Conservation (phyloP, 805 yeast species). For the Candida alai region DNA sequence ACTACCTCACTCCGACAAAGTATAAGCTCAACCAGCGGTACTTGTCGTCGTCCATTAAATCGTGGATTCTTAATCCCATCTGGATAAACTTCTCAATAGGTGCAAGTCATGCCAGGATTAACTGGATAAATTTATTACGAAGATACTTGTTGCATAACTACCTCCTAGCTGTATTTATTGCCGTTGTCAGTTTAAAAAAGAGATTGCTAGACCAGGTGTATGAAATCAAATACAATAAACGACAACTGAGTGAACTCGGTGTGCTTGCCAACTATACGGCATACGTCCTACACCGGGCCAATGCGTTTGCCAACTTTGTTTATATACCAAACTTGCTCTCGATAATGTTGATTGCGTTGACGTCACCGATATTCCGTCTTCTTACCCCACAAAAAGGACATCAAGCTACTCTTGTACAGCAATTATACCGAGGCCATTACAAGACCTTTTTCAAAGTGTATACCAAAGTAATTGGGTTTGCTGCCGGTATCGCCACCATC, state of each 20-base stretch:
- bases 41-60: conserved; percentile 29
- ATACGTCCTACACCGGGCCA: conserved; percentile 22
- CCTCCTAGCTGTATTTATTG: conserved; percentile 16
- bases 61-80: conserved; percentile 33
- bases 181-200: conserved; percentile 17
- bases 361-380: conserved; percentile 26
- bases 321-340: conserved; percentile 35
- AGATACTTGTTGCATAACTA: conserved; percentile 26
- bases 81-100: conserved; percentile 38
- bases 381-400: conserved; percentile 6
- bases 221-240: conserved; percentile 16
- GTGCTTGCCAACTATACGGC: conserved; percentile 15
- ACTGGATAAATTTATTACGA: conserved; percentile 26
- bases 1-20: conserved; percentile 38
- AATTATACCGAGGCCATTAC: conserved; percentile 13
- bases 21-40: conserved; percentile 33
- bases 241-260: conserved; percentile 9
- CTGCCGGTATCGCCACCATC: conserved; percentile 28
- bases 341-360: conserved; percentile 30
- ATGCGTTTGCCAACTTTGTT: conserved; percentile 30
- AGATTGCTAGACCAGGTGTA: conserved; percentile 21
- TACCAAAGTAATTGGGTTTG: conserved; percentile 31
- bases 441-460: conserved; percentile 31
- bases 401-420: conserved; percentile 2
- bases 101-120: conserved; percentile 18